Conservation (phyloP, 1,284 basidiomycete genomes). For the Vanrija pseudolonga region DNA sequence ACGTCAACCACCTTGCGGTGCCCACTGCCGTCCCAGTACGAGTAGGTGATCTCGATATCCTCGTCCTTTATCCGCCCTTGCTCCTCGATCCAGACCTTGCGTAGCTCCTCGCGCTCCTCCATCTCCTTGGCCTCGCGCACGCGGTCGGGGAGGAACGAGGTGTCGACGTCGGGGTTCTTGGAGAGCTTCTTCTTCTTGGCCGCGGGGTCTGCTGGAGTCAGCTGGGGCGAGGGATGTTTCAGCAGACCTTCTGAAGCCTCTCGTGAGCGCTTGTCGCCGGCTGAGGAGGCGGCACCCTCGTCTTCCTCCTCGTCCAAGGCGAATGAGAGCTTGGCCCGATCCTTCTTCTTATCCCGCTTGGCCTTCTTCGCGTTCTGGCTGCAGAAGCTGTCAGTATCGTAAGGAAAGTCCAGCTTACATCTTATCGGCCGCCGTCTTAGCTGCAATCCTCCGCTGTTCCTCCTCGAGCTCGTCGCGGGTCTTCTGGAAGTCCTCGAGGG, state of each 20-base stretch:
- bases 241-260: constrained; percentile 33
- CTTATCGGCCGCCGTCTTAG: constrained; percentile 49
- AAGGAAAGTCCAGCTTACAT: constrained; percentile 15
- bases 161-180: constrained; percentile 96
- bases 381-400: not conserved
- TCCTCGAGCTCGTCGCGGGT: constrained; percentile 86
- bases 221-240: not conserved
- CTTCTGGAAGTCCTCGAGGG: constrained; percentile 87
- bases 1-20: constrained; percentile 89
- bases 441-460: constrained; percentile 83
- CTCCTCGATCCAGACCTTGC: constrained; percentile 83
- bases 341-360: constrained; percentile 86
- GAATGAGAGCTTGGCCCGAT: constrained; percentile 86
- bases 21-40: constrained; percentile 97
- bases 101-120: constrained; percentile 76
- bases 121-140: constrained; percentile 91
- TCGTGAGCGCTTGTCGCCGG: constrained; percentile 18
- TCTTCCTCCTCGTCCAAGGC: constrained; percentile 72
- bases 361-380: constrained; percentile 55
- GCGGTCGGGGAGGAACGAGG: constrained; percentile 95
- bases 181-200: constrained; percentile 72
- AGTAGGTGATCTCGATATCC: constrained; percentile 60
- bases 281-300: constrained; percentile 16
- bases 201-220: constrained; percentile 11
- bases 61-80: constrained; percentile 55